These are phyloP conservation scores for Candida arabinofermentans DNA, from an alignment of 805 yeast species.

Conservation along the genomic window DNA sequence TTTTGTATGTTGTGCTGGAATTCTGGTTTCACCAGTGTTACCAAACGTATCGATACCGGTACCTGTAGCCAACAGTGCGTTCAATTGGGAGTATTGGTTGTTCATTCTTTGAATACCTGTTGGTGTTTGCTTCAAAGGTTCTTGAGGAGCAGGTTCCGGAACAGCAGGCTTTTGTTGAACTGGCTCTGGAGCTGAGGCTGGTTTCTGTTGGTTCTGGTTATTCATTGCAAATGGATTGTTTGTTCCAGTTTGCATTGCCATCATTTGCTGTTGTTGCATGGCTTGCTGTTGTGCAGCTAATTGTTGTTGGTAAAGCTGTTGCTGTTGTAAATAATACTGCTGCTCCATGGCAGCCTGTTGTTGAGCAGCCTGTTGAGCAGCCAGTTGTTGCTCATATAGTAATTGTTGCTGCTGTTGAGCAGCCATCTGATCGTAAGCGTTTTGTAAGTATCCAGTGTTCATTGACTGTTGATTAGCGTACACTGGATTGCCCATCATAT, in stretches of 20 bases:
- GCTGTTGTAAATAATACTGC: conserved; percentile 13
- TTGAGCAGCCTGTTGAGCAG: conserved; percentile 11
- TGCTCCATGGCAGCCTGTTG: conserved; percentile 16
- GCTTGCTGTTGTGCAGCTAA: conserved; percentile 17
- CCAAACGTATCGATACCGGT: conserved; percentile 94
- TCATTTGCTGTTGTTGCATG: conserved; percentile 32
- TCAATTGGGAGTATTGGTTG: conserved; percentile 65
- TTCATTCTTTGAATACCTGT: conserved; percentile 55
- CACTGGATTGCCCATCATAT: conserved; percentile 66
- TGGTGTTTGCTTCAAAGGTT: conserved; percentile 41
- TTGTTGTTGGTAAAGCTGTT: conserved; percentile 21
- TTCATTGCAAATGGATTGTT: conserved; percentile 35
- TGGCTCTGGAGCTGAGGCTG: conserved; percentile 22
- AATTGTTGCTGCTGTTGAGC: conserved; percentile 24
- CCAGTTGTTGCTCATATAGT: conserved; percentile 20
- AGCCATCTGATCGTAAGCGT: conserved; percentile 33
- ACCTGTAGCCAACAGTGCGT: conserved; percentile 75
- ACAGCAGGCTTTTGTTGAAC: conserved; percentile 14
- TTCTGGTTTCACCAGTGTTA: conserved; percentile 75
- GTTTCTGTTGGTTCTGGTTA: conserved; percentile 31
- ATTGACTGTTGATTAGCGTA: conserved; percentile 46
- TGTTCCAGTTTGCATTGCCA: conserved; percentile 35
- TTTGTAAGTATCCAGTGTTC: conserved; percentile 51
- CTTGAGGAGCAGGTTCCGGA: conserved; percentile 25
- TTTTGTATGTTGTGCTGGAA: conserved; percentile 90